phyloP scores from a whole-genome alignment of 2,329 filamentous ascomycete genomes.

The Penicillium olsonii region DNA sequence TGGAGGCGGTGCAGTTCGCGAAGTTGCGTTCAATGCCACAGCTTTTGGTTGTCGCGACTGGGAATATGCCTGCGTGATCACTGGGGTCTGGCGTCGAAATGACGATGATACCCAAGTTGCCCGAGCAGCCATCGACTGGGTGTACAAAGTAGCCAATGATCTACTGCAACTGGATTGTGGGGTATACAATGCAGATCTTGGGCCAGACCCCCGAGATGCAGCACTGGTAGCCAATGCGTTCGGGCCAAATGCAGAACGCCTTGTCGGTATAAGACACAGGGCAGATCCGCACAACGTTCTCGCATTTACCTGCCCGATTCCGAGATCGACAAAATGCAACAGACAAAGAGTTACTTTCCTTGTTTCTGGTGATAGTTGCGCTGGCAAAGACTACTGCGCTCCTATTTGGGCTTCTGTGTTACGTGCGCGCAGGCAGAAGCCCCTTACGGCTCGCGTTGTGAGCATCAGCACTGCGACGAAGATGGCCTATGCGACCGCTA shows the following conservation, averaged over 20 bases:
- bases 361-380: conserved; percentile 53
- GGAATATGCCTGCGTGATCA: conserved; percentile 65
- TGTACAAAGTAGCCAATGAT: conserved; percentile 53
- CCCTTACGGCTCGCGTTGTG: conserved; percentile 42
- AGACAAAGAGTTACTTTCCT: conserved; percentile 56
- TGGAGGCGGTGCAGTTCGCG: conserved; percentile 33
- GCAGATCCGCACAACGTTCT: conserved; percentile 56
- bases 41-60: conserved; percentile 66
- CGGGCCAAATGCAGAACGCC: conserved; percentile 54
- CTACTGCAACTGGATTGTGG: conserved; percentile 56
- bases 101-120: conserved; percentile 40
- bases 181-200: conserved; percentile 63
- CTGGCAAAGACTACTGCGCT: conserved; percentile 64
- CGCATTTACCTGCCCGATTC: conserved; percentile 58
- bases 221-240: conserved; percentile 57
- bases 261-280: conserved; percentile 53
- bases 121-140: conserved; percentile 52
- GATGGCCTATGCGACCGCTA: conserved; percentile 55
- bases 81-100: conserved; percentile 55
- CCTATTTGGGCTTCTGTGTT: conserved; percentile 53
- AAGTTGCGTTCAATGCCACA: conserved; percentile 49
- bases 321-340: conserved; percentile 35
- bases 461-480: conserved; percentile 64
- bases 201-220: conserved; percentile 61
- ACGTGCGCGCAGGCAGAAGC: conserved; percentile 18